phyloP scores from a whole-genome alignment of 1,284 basidiomycete genomes.

The Apiotrichum brassicae region DNA sequence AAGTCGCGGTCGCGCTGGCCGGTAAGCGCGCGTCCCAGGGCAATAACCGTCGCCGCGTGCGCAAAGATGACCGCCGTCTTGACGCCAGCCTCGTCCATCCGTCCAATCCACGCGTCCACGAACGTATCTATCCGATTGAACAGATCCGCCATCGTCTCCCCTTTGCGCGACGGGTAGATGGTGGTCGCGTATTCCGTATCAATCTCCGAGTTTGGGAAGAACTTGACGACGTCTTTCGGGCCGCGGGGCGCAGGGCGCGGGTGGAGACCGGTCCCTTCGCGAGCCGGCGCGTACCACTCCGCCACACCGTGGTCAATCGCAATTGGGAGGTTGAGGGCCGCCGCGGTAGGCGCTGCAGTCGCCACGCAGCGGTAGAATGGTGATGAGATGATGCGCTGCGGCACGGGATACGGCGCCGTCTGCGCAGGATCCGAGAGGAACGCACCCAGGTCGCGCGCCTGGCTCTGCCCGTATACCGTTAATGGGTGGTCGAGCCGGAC shows the following conservation, averaged over 20 bases:
- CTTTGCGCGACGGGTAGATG: slow-evolving; percentile 45
- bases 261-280: slow-evolving; percentile 36
- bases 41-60: slow-evolving; percentile 51
- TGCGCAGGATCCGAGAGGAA: slow-evolving; percentile 29
- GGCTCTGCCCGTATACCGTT: slow-evolving; percentile 41
- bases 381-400: slow-evolving; percentile 37
- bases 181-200: slow-evolving; percentile 43
- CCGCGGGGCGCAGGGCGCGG: slow-evolving; percentile 32
- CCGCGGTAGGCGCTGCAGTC: slow-evolving; percentile 46
- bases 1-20: slow-evolving; percentile 26
- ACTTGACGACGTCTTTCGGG: slow-evolving; percentile 17
- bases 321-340: slow-evolving; percentile 8
- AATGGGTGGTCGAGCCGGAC: slow-evolving; percentile 6
- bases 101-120: slow-evolving; percentile 32
- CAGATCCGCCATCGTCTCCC: slow-evolving; percentile 47
- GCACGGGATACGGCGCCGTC: slow-evolving; percentile 30
- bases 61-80: slow-evolving; percentile 47
- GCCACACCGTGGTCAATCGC: slow-evolving; percentile 14
- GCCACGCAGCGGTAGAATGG: slow-evolving; percentile 52
- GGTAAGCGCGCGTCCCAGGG: slow-evolving; percentile 36
- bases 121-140: slow-evolving; percentile 41
- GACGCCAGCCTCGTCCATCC: slow-evolving; percentile 40
- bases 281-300: slow-evolving; percentile 10
- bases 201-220: slow-evolving; percentile 34
- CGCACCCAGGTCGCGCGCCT: slow-evolving; percentile 46